Evolutionary conservation across 768 basidiomycete species (phyloP).

Genomic region (Cubamyces lactineus): DNA sequence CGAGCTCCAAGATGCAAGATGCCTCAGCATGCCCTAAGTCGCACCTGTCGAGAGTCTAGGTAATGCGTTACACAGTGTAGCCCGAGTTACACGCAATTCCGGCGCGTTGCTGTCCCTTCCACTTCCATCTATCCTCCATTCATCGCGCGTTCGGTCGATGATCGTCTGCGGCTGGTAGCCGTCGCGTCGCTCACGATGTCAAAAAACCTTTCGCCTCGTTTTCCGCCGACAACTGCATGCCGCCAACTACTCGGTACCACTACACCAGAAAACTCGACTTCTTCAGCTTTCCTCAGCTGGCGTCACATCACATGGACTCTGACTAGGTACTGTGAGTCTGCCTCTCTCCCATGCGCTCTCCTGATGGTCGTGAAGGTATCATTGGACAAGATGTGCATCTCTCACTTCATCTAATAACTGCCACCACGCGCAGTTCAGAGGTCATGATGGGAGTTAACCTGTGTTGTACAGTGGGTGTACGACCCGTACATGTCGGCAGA

Average conservation of each 20-base stretch:
- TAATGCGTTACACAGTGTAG: too few species aligned
- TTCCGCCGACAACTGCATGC: neutral
- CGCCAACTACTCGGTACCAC: neutral
- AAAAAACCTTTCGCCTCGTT: slow-evolving; percentile 8
- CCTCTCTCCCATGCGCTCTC: too few species aligned
- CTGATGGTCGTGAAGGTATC: too few species aligned
- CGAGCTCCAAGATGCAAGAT: too few species aligned
- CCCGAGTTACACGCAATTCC: neutral
- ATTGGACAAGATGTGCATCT: too few species aligned
- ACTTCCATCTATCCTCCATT: neutral
- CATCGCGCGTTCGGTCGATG: neutral
- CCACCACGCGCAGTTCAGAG: too few species aligned
- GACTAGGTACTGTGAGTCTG: neutral
- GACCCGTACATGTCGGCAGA: neutral
- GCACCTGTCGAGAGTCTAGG: neutral
- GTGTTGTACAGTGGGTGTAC: neutral
- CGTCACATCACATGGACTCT: neutral
- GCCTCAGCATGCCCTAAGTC: neutral
- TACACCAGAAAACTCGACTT: neutral
- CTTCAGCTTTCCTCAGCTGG: slow-evolving; percentile 2
- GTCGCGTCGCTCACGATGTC: neutral
- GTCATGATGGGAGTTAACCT: neutral
- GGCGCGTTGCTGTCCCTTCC: neutral
- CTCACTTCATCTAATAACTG: too few species aligned
- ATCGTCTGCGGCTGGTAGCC: neutral